Percentiles rank a stretch among this genome's conserved stretches.
Conservation (phyloP, 2,329 filamentous ascomycete genomes). For the Diaporthe sp. region DNA sequence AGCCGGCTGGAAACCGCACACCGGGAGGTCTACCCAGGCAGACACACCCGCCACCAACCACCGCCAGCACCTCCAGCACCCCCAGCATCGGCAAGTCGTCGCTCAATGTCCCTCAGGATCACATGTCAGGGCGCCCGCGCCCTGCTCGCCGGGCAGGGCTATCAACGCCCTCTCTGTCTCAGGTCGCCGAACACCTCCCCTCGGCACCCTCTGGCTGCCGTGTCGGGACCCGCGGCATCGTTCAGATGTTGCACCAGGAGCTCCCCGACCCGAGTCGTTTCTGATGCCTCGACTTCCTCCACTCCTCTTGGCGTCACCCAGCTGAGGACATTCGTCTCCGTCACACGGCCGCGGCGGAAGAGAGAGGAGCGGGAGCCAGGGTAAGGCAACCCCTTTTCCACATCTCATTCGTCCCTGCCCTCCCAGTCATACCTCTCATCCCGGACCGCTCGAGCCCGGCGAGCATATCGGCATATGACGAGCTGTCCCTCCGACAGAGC, state of each 20-base stretch:
- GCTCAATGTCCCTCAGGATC: slow-evolving; percentile 34
- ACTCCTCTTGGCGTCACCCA: slow-evolving; percentile 19
- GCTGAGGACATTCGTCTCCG: slow-evolving; percentile 35
- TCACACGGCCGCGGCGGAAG: slow-evolving; percentile 31
- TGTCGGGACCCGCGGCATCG: not conserved
- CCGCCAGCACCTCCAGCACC: not conserved
- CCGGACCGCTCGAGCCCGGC: slow-evolving; percentile 8
- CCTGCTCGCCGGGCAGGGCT: slow-evolving; percentile 7
- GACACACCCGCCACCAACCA: slow-evolving; percentile 1
- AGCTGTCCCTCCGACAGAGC: not conserved
- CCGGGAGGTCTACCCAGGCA: slow-evolving; percentile 25
- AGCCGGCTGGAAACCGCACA: slow-evolving; percentile 9
- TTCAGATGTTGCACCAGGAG: not conserved
- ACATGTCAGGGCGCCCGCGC: slow-evolving; percentile 36
- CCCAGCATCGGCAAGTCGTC: not conserved
- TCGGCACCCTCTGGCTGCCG: not conserved
- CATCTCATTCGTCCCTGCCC: not conserved
- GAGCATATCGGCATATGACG: not conserved
- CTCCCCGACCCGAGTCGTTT: slow-evolving; percentile 8
- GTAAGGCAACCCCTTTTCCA: slow-evolving; percentile 28
- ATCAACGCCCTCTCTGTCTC: slow-evolving; percentile 23
- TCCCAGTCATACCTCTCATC: not conserved
- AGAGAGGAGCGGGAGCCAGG: slow-evolving; percentile 33
- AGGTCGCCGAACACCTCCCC: not conserved
- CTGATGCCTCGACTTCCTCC: not conserved